Percentiles rank a stretch among this genome's conserved stretches.
Conservation (phyloP, 1,284 basidiomycete species). For the Ustilago sp. region DNA sequence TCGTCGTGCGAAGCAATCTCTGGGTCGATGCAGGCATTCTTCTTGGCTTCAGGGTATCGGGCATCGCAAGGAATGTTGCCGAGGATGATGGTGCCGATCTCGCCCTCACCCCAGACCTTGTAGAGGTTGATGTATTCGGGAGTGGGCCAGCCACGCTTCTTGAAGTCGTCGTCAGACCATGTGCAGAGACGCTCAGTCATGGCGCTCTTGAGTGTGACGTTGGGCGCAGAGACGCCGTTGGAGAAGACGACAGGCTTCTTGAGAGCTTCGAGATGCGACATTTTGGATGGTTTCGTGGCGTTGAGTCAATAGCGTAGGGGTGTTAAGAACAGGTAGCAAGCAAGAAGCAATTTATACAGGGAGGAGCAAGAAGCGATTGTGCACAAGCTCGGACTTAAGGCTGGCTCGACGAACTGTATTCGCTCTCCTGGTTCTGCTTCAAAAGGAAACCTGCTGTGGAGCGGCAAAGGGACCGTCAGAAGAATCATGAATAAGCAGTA, state of each 20-base stretch:
- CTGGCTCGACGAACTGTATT: not conserved
- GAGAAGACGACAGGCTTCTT: slow-evolving; percentile 49
- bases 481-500: slow-evolving; percentile 3
- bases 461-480: slow-evolving; percentile 3
- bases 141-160: slow-evolving; percentile 60
- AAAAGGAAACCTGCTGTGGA: not conserved
- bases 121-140: slow-evolving; percentile 59
- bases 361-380: not conserved
- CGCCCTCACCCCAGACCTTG: slow-evolving; percentile 63
- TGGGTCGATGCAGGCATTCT: slow-evolving; percentile 54
- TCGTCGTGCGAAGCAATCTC: slow-evolving; percentile 53
- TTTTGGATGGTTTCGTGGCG: not conserved
- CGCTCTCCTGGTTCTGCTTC: not conserved
- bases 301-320: not conserved
- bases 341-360: not conserved
- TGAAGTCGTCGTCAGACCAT: slow-evolving; percentile 58
- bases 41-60: slow-evolving; percentile 53
- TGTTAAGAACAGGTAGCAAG: not conserved
- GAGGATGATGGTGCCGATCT: slow-evolving; percentile 60
- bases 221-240: slow-evolving; percentile 52
- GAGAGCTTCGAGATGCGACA: slow-evolving; percentile 51
- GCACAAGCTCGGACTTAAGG: slow-evolving; percentile 19
- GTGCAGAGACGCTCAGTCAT: slow-evolving; percentile 65
- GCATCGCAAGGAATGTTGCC: slow-evolving; percentile 59
- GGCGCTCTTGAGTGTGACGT: slow-evolving; percentile 59